A percentile compares a stretch with the other conserved stretches of the same genome.
Evolutionary conservation across 257 asterid genomes (phyloP).

Genomic region (Paraleonurus japonicus): DNA sequence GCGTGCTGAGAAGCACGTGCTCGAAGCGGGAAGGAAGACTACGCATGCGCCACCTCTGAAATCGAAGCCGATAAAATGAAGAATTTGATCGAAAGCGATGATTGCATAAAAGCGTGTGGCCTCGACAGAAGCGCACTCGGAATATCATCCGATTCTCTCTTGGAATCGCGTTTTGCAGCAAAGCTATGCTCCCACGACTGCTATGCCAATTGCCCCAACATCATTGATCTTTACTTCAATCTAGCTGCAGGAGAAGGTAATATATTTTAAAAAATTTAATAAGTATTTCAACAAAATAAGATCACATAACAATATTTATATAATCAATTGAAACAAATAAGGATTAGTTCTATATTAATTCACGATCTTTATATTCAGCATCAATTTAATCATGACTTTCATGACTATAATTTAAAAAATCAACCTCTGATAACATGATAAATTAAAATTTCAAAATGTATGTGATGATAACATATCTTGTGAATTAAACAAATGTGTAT

Average conservation of each 20-base stretch:
- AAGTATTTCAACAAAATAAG: too few species aligned
- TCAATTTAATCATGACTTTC: too few species aligned
- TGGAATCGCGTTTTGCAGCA: constrained; percentile 49
- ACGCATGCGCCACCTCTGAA: constrained; percentile 54
- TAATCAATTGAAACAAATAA: too few species aligned
- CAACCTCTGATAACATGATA: too few species aligned
- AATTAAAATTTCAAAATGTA: too few species aligned
- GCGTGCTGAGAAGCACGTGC: constrained; percentile 66
- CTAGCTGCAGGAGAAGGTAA: constrained; percentile 59
- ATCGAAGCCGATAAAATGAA: constrained; percentile 53
- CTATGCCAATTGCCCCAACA: constrained; percentile 58
- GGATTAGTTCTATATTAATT: too few species aligned
- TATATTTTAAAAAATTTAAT: background rate
- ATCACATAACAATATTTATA: too few species aligned
- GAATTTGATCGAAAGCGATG: constrained; percentile 57
- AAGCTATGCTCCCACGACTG: constrained; percentile 69
- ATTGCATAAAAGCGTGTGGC: constrained; percentile 62
- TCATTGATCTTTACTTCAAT: constrained; percentile 75
- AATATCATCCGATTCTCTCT: constrained; percentile 76
- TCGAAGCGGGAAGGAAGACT: constrained; percentile 46
- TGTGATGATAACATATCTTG: too few species aligned
- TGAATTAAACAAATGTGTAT: too few species aligned
- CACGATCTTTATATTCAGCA: too few species aligned
- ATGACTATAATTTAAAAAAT: too few species aligned
- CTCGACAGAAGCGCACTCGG: constrained; percentile 61